phyloP scores from a whole-genome alignment of 1,284 basidiomycete species.

The Sanghuangporus baumii region DNA sequence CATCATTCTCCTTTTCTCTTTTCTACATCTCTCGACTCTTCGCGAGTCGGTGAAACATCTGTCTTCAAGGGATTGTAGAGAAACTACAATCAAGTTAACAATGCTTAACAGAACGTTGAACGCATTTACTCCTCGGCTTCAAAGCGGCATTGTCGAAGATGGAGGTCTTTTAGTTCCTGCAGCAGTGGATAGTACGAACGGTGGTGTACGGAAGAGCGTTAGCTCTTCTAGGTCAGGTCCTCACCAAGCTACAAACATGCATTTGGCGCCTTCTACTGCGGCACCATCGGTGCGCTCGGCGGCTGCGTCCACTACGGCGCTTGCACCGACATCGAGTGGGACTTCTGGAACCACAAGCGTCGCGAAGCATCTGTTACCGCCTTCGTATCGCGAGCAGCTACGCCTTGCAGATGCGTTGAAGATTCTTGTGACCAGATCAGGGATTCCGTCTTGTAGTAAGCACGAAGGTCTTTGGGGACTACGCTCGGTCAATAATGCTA shows the following conservation, averaged over 20 bases:
- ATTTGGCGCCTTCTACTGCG: background rate
- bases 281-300: background rate
- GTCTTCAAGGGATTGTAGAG: background rate
- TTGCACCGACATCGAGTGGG: background rate
- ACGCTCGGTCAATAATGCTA: background rate
- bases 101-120: background rate
- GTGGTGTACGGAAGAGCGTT: background rate
- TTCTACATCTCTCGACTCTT: background rate
- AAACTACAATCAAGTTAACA: background rate
- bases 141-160: background rate
- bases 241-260: background rate
- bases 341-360: background rate
- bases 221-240: background rate
- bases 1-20: background rate
- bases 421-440: constrained; percentile 11
- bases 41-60: background rate
- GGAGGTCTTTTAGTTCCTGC: background rate
- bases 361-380: constrained; percentile 1
- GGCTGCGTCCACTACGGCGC: background rate
- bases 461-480: background rate
- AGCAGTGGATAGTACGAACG: background rate
- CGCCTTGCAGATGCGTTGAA: constrained; percentile 6
- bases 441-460: constrained; percentile 3
- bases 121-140: background rate
- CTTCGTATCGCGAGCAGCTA: constrained; percentile 7